Evolutionary conservation across 768 basidiomycete species (phyloP), one percentile per base, ranked within the genome.

Genomic region (Aureoboletus auriporus): DNA sequence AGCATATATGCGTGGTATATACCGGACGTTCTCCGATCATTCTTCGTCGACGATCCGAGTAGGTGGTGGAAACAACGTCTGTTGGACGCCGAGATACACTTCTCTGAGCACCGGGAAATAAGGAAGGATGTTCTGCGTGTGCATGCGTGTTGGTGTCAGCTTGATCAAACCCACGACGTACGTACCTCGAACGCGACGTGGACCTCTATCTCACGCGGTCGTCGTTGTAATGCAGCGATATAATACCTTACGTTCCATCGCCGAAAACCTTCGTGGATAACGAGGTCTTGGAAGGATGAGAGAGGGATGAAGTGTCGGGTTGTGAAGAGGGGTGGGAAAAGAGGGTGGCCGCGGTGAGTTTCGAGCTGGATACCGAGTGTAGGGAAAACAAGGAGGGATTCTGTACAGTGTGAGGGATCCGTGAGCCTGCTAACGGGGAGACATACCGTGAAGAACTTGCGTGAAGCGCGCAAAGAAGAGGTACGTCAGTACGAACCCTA

Each of bases 201-300:
- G 17, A 39, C 38, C 23, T 27, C 14, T 5, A 39, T 12, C 28
- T 10, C 27, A 9, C 33, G 33, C 5, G 14, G 27, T 8, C 48
- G 37, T 9, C 30, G 69, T 7, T 42, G 60, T 30, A 83, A 55
- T 23, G 72, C 74, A 12, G 75, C 82, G 8, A 89, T 68, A 59
- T 86, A 89, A 59, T 80, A 87, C 13, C 79, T 74, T 17, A 89
- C 75, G 62, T 86, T 72, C 88, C 88, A 92, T 40, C 85, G 66
- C 10, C 66, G 72, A 13, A 90, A 63, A 2, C 82, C 88, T 63
- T 92, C 89, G 56, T 89, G 84, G 46, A 91, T 83, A 27, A 89
- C 56, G 38, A 86, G 70, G 48, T 88, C 85, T 44, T 75, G 72
- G 16, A 90, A 63, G 2, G 62, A 54, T 0, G 71, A 61, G 27